These are phyloP conservation scores for Pseudocercospora pini-densiflorae DNA, from an alignment of 2,329 filamentous ascomycete genomes.

Conservation along the genomic window DNA sequence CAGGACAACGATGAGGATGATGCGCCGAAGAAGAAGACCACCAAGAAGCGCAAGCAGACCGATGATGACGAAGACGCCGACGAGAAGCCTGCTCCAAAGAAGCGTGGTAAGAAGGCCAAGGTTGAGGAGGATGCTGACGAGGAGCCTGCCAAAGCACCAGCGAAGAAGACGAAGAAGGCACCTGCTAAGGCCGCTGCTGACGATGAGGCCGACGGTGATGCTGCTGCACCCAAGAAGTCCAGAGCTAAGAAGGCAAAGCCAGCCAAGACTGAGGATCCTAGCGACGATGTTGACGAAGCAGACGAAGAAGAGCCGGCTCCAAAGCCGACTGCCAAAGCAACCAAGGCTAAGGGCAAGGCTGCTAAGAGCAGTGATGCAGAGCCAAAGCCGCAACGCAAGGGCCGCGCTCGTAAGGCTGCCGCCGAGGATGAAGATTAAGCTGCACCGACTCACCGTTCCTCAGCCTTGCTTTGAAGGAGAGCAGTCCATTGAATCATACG, in stretches of 20 bases:
- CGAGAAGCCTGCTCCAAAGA: conserved; percentile 30
- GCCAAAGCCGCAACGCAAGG: conserved; percentile 39
- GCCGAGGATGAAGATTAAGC: conserved; percentile 20
- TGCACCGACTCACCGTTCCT: background rate
- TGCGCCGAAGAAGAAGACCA: conserved; percentile 38
- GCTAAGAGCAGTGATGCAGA: conserved; percentile 32
- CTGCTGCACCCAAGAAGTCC: conserved; percentile 29
- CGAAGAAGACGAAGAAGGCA: conserved; percentile 24
- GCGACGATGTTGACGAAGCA: conserved; percentile 20
- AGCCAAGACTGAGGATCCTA: conserved; percentile 27
- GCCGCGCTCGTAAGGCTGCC: conserved; percentile 37
- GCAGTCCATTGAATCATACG: background rate
- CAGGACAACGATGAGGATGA: conserved; percentile 25
- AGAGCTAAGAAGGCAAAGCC: conserved; percentile 37
- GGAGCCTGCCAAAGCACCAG: conserved; percentile 20
- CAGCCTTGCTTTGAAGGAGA: background rate
- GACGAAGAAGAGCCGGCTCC: conserved; percentile 37
- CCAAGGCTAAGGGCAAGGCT: conserved; percentile 42
- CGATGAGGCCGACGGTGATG: conserved; percentile 25
- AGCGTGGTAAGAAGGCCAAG: conserved; percentile 30
- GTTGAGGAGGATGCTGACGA: conserved; percentile 20
- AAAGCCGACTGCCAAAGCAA: conserved; percentile 37
- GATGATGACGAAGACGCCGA: conserved; percentile 36
- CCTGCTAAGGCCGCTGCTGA: background rate
- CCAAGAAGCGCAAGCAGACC: conserved; percentile 31